Base-by-base conservation (phyloP, 2,329 filamentous ascomycete species). In the Trichoderma oligosporum region DNA sequence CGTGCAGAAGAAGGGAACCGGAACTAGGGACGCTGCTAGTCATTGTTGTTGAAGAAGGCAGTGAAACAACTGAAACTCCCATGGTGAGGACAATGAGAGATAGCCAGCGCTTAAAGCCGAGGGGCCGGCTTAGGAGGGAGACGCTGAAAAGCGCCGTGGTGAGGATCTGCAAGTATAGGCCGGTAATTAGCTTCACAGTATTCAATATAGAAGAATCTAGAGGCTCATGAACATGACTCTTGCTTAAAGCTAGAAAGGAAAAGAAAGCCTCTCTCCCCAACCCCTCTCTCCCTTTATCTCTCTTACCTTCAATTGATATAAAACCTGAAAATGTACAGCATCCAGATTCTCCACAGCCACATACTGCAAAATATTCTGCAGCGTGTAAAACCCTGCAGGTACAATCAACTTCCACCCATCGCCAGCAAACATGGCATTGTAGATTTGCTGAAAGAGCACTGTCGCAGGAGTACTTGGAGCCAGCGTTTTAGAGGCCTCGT, bases 321-420 rank as follows among this genome's bases (percentile, higher is more conserved):
- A 84, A 59, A 96, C 86, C 72, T 97, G 92, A 69, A 97, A 97
- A 54, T 93, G 91, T 4, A 94, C 91, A 0, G 93, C 89, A 66
- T 96, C 91, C 65, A 97, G 73, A 64, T 97, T 97, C 60, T 89
- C 91, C 9, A 97, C 84, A 1, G 91, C 93, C 52, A 95, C 82
- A 68, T 97, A 99, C 71, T 97, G 91, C 54, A 97, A 76, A n/a
- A 89, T 88, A 68, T 97, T 97, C 67, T 97, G 91, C 25, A 97
- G 71, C 0, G 93, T 96, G 70, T 96, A 97, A 1, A 97, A 78
- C 4, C 85, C 81, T 4, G 93, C 94, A 0, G 93, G 94, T 39
- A 97, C 85, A 7, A 90, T 91, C 62, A 99, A 76, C 72, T 96
- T 96, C 93, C 93, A 97, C 64, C 91, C 91, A 69, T 97, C 94